Evolutionary conservation across 2,329 filamentous ascomycete genomes (phyloP).

Genomic region (Colletotrichum nymphaeae): DNA sequence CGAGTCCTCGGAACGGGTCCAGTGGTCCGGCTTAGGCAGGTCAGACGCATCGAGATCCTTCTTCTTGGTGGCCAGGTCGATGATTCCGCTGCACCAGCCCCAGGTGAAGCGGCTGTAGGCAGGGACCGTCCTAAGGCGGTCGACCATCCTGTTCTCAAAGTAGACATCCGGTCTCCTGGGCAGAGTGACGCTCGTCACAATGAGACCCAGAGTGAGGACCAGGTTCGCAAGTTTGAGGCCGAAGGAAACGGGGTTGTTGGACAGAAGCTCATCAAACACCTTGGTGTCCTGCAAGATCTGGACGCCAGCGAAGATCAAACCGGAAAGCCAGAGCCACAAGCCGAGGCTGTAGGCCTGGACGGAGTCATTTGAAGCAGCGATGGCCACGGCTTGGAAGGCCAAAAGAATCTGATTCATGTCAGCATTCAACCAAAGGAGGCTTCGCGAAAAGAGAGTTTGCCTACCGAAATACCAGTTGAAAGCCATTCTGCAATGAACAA

Average conservation of each 20-base stretch:
- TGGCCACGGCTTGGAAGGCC: conserved; percentile 61
- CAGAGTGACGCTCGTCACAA: conserved; percentile 63
- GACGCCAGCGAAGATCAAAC: conserved; percentile 55
- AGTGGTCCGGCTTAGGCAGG: conserved; percentile 69
- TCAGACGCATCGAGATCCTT: conserved; percentile 71
- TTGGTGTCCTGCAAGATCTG: conserved; percentile 58
- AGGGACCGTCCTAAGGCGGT: conserved; percentile 71
- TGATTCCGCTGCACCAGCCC: conserved; percentile 69
- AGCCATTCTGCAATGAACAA: conserved; percentile 70
- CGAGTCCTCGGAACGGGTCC: conserved; percentile 62
- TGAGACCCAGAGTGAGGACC: conserved; percentile 55
- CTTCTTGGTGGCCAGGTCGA: conserved; percentile 66
- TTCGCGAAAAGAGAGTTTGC: conserved; percentile 42
- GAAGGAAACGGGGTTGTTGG: conserved; percentile 49
- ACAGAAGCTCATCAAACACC: conserved; percentile 47
- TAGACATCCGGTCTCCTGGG: conserved; percentile 77
- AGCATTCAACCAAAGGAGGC: background rate
- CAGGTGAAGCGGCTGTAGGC: conserved; percentile 73
- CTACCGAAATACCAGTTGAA: conserved; percentile 71
- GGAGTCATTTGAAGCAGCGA: conserved; percentile 62
- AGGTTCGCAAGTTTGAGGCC: conserved; percentile 62
- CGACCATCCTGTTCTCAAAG: conserved; percentile 68
- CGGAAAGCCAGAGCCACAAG: conserved; percentile 61
- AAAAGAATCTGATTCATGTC: conserved; percentile 47
- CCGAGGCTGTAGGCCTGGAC: conserved; percentile 66